Percentiles rank a stretch among this genome's conserved stretches.
phyloP scores from a whole-genome alignment of 176 grass and related monocot genomes.

The Hyparrhenia diplandra region DNA sequence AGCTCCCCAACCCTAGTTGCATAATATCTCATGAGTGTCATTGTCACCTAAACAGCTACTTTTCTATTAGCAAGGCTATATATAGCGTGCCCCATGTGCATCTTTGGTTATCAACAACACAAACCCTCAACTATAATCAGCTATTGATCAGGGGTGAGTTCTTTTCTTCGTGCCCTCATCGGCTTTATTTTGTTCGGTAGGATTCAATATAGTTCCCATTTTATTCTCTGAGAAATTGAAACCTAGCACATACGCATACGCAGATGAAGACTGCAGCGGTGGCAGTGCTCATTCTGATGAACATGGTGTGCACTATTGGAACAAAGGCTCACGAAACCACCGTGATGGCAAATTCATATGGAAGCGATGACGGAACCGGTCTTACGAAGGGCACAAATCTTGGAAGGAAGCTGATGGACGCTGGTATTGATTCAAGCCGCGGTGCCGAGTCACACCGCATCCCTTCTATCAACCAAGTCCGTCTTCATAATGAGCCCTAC shows the following conservation, averaged over 20 bases:
- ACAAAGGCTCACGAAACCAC: background rate
- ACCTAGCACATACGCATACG: background rate
- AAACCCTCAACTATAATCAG: background rate
- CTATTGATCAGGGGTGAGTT: background rate
- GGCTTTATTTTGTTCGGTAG: background rate
- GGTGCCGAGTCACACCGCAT: too few species aligned
- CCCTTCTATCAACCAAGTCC: too few species aligned
- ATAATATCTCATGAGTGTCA: background rate
- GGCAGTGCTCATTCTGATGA: background rate
- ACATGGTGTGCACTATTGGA: background rate
- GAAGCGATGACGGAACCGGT: too few species aligned
- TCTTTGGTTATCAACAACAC: background rate
- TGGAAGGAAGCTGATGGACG: too few species aligned
- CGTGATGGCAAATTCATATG: too few species aligned
- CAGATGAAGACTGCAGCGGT: background rate
- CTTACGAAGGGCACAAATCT: too few species aligned
- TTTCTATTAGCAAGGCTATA: background rate
- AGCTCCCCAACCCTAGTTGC: too few species aligned
- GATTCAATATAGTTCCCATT: background rate
- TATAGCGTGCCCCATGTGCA: background rate
- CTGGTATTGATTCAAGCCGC: too few species aligned
- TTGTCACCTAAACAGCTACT: background rate
- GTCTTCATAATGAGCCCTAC: too few species aligned
- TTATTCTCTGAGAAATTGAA: background rate
- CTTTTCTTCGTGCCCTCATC: background rate